Evolutionary conservation across 805 yeast genomes (phyloP), one percentile per base, ranked within the genome.

Genomic region (Tetrapisispora namnaoensis): DNA sequence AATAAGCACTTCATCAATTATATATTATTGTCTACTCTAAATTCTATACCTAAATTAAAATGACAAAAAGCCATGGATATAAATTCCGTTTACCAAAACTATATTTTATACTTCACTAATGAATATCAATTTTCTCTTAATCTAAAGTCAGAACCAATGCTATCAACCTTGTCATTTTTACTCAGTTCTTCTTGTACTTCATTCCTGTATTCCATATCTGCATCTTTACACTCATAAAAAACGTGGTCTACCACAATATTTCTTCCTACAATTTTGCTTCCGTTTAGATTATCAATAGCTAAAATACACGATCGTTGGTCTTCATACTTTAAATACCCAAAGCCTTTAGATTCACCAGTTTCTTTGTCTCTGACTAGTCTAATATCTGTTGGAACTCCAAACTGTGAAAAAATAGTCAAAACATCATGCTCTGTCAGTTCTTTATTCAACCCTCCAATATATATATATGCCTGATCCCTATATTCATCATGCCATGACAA

Each of bases 401-500:
- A 91, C 60, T 91, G 97, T 1, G 95, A 84, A 62, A 91, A 91
- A 32, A 90, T 77, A 0, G 80, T 75, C 7, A 89, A 58, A 0
- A 91, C 64, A 61, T 91, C 97, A 44, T 80, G 79, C 60, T 88
- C 96, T 9, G 78, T 79, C 27, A 88, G 62, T 32, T 78, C 77
- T 16, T 59, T 66, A 10, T 88, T 82, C 11, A 91, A 63, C 4
- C 82, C 79, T 0, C 95, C 91, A n/a, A 91, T 79, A 58, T 72
- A 85, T 1, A 90, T 71, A 60, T 82, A 88, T 1, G 91, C 80
- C 0, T 91, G 77, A 53, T 88, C 90, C 22, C 69, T 69, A 60
- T 81, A 88, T 55, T 90, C 95, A 51, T 79, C 74, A 62, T 91
- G 98, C 98, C 98, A 91, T 6, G 96, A 88, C 0, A 84, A 86